Base-by-base conservation (phyloP, 75 land plant species). In the Larix kaempferi region DNA sequence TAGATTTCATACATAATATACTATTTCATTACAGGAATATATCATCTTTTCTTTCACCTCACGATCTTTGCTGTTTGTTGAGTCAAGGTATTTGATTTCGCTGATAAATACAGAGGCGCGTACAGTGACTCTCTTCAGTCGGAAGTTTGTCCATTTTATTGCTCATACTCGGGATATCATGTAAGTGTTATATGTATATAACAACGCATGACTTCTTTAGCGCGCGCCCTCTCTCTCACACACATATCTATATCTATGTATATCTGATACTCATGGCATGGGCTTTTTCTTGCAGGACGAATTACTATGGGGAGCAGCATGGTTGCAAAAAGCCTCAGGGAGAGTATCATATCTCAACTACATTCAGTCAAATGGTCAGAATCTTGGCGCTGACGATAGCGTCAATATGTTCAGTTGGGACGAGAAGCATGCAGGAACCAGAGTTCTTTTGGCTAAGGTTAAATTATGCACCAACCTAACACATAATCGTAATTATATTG, bases 121-220 rank as follows among this genome's bases (percentile, higher is more conserved):
- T 87, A 87, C 62, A 87, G 88, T 56, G 83, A 85, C 41, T 57
- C 74, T 3, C 77, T 87, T 60, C 6, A 62, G 0, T 55, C 80
- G 55, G 88, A 63, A 19, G 88, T 85, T 35, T 83, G 87, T 66
- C 88, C 88, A 21, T 87, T 85, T 67, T 87, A 87, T 74, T 80
- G 86, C 57, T 85, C 87, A 44, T 87, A 87, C 77, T 87, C 88
- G 4, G 88, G 88, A 27, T 87, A 74, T 78, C 61, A 81, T 49
- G 87, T 86, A 71, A 41, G 72, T 37, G 35, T 11, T n/a, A 12
- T 29, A 0, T 29, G 0, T 29, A 29, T 29, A 29, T 29, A 0
- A 29, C 33, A 15, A 22, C 26, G 73, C 22, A 2, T 71, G n/a
- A n/a, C n/a, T 16, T 27, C 25, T 0, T 21, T 21, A 21, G 27